phyloP scores from a whole-genome alignment of 2,329 filamentous ascomycete genomes.

The Pleurostoma richardsiae region DNA sequence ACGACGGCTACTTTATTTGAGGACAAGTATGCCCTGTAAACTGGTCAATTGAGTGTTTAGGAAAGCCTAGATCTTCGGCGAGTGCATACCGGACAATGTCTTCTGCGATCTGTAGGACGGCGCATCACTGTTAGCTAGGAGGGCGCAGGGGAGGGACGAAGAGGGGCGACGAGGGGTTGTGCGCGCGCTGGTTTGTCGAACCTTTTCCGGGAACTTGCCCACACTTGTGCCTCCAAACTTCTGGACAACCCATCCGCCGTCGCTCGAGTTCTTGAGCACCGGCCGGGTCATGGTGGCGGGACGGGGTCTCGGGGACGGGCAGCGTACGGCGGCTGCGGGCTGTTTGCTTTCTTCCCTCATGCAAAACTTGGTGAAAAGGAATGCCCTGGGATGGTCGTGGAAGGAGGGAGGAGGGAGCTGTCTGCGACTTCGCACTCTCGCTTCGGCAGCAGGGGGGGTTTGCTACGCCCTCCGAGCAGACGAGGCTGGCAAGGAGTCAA shows the following conservation, averaged over 20 bases:
- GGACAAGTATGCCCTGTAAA: conserved; percentile 51
- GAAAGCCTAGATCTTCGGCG: not conserved
- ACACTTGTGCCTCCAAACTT: conserved; percentile 96
- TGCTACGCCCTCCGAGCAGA: no score
- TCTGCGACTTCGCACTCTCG: no score
- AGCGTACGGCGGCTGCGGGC: not conserved
- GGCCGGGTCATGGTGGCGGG: conserved; percentile 13
- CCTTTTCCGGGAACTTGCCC: conserved; percentile 81
- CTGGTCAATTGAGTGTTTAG: conserved; percentile 1
- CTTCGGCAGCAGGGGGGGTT: no score
- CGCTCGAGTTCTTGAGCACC: conserved; percentile 18
- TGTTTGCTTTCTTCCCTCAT: not conserved
- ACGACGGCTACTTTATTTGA: conserved; percentile 82
- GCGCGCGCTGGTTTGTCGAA: conserved; percentile 15
- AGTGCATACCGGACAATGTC: conserved; percentile 61
- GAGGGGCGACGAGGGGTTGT: conserved; percentile 12
- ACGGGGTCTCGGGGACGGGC: not conserved
- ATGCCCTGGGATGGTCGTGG: no score
- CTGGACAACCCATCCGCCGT: conserved; percentile 74
- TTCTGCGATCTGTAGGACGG: conserved; percentile 47
- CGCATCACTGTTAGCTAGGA: conserved; percentile 7
- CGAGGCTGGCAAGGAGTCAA: no score
- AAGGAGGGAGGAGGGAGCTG: no score
- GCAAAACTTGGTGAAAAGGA: not conserved
- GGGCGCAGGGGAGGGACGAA: conserved; percentile 2